phyloP scores from a whole-genome alignment of 208 protist genomes.

The Acanthamoeba triangularis region DNA sequence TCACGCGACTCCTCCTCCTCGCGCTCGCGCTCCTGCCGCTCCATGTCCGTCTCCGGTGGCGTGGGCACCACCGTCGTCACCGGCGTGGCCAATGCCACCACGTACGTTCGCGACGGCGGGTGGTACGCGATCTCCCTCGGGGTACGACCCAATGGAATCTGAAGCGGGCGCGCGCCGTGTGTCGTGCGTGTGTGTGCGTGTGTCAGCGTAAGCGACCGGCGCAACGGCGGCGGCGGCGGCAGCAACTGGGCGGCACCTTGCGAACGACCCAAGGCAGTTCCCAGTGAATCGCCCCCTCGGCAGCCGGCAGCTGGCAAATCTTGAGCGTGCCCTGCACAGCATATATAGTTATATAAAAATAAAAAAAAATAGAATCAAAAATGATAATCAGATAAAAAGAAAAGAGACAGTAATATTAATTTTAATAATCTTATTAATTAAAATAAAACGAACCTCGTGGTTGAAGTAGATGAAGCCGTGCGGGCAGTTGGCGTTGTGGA shows the following conservation, averaged over 20 bases:
- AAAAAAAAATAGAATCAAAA: no score
- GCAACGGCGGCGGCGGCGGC: no score
- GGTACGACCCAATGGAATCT: neutral
- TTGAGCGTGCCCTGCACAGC: slow-evolving; percentile 40
- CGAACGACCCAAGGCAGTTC: slow-evolving; percentile 30
- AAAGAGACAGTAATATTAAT: neutral
- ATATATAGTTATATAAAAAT: no score
- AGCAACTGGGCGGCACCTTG: slow-evolving; percentile 28
- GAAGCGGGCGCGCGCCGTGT: no score
- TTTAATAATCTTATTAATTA: no score
- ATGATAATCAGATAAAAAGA: neutral
- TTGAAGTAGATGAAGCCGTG: slow-evolving; percentile 75
- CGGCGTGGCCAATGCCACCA: neutral
- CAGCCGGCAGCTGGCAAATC: slow-evolving; percentile 68
- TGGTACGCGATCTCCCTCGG: slow-evolving; percentile 73
- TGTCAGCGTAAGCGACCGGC: no score
- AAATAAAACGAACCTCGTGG: neutral
- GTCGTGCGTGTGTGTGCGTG: no score
- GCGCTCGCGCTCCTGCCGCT: slow-evolving; percentile 49
- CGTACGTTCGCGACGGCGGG: slow-evolving; percentile 17
- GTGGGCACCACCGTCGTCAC: neutral
- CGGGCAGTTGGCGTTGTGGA: slow-evolving; percentile 74
- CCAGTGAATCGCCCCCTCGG: neutral
- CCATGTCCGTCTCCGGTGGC: slow-evolving; percentile 18
- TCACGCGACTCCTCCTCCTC: slow-evolving; percentile 57